Base-by-base conservation (phyloP, 768 basidiomycete species). In the Lepiota venenata region DNA sequence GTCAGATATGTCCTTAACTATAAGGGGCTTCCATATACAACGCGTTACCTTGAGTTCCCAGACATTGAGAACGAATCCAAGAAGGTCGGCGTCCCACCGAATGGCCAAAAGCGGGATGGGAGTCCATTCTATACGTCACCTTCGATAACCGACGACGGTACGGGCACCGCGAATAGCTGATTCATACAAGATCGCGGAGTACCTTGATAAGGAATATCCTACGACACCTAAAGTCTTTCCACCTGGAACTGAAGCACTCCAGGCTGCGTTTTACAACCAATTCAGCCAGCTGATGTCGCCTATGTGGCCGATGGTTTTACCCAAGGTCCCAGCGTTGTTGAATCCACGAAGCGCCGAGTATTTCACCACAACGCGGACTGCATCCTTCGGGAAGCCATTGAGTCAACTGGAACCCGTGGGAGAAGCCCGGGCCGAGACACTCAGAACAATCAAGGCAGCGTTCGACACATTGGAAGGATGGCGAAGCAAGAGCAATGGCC, bases 161-260 rank as follows among this genome's bases (percentile, higher is more conserved):
- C 76, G 20, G 61, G 63, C 4, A 54, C 56, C 0, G 45, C 61
- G 7, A 39, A 78, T 21, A 51, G 57, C 66, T 8, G 74, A 81
- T 14, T 76, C 77, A 0, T 52, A 65, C 25, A 58, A 50, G 47
- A 79, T 80, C 52, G 76, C 71, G 0, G 55, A 69, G 14, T 78
- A 81, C 61, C 66, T 80, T 51, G 79, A 80, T 46, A 63, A 69
- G 1, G 60, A 63, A 1, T 80, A 75, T 63, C 73, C 76, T 0
- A 60, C 66, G 38, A 67, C 68, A 0, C 73, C 69, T 1, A 51
- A 47, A 5, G 62, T 77, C 5, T 46, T 76, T 45, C 72, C 69
- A 0, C 37, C 52, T 6, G 70, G 70, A n/a, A 68, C 70, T 0
- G 60, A 59, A 48, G 64, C 64, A 58, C 39, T 77, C 22, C 57